phyloP scores from a whole-genome alignment of 2,329 filamentous ascomycete genomes.

The Fusarium albosuccineum region DNA sequence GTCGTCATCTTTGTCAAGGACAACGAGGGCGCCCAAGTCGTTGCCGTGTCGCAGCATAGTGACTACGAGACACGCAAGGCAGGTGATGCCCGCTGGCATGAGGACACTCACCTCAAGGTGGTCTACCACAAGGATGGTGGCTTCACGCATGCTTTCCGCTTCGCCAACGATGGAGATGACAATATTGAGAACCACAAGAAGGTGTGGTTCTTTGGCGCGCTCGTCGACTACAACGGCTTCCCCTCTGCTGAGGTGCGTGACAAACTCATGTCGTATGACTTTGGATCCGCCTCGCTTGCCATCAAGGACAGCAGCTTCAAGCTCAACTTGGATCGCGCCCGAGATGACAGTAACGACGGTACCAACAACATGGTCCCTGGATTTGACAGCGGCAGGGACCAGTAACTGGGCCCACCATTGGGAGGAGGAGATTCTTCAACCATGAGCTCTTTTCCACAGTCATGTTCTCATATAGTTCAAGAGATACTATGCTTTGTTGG shows the following conservation, averaged over 20 bases:
- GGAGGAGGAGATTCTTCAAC: too few relatives aligned
- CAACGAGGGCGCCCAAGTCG: slow-evolving; percentile 26
- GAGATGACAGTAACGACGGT: slow-evolving; percentile 1
- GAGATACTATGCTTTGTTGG: too few relatives aligned
- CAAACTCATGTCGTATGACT: slow-evolving; percentile 6
- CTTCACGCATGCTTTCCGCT: slow-evolving; percentile 54
- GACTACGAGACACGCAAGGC: slow-evolving; percentile 19
- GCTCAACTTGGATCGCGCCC: slow-evolving; percentile 2
- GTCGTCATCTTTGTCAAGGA: slow-evolving; percentile 24
- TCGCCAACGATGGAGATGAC: slow-evolving; percentile 43
- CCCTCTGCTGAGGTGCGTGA: slow-evolving; percentile 23
- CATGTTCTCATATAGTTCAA: too few relatives aligned
- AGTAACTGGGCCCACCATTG: too few relatives aligned
- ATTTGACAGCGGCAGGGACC: too few relatives aligned
- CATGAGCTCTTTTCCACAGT: too few relatives aligned
- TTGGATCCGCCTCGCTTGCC: background rate
- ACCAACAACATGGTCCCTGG: background rate
- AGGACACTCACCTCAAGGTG: slow-evolving; percentile 50
- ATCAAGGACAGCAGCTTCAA: slow-evolving; percentile 9
- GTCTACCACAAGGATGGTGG: slow-evolving; percentile 55
- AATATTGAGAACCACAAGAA: slow-evolving; percentile 51
- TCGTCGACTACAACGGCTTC: slow-evolving; percentile 51
- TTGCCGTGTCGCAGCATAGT: slow-evolving; percentile 25
- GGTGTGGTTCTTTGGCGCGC: slow-evolving; percentile 49
- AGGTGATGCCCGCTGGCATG: slow-evolving; percentile 13